Evolutionary conservation across 305 asterid genomes (phyloP).

Genomic region (Solanum hybrid): DNA sequence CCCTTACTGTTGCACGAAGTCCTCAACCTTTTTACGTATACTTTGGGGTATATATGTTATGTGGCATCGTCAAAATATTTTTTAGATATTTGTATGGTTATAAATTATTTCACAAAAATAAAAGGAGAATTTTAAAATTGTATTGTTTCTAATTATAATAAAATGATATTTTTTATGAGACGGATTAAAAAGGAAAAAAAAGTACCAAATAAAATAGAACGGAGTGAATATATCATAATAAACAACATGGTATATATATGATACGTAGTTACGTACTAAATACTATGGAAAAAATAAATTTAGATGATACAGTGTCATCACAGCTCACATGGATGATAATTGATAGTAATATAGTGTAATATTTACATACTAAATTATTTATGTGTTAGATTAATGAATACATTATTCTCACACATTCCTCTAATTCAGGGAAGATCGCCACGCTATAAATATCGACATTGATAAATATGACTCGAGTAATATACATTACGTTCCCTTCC

Average conservation of each 20-base stretch:
- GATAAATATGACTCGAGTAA: not conserved
- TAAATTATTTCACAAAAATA: no score
- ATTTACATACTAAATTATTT: not conserved
- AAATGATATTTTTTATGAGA: no score
- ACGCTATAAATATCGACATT: not conserved
- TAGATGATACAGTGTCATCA: not conserved
- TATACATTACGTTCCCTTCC: not conserved
- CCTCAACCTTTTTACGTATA: not conserved
- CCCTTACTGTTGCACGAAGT: not conserved
- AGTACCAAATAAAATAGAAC: no score
- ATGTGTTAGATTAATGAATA: not conserved
- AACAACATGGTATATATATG: not conserved
- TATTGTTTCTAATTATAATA: no score
- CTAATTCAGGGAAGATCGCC: not conserved
- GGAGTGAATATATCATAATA: not conserved
- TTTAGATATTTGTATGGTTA: no score
- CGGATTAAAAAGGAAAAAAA: no score
- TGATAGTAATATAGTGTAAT: not conserved
- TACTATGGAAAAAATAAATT: not conserved
- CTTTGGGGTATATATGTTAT: not conserved
- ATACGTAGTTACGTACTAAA: not conserved
- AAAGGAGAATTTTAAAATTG: not conserved
- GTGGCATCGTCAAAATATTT: not conserved
- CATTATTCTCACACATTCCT: not conserved
- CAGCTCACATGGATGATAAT: not conserved